These are phyloP conservation scores for Microbotryum scabiosae DNA, from an alignment of 1,284 basidiomycete genomes.

Conservation along the genomic window DNA sequence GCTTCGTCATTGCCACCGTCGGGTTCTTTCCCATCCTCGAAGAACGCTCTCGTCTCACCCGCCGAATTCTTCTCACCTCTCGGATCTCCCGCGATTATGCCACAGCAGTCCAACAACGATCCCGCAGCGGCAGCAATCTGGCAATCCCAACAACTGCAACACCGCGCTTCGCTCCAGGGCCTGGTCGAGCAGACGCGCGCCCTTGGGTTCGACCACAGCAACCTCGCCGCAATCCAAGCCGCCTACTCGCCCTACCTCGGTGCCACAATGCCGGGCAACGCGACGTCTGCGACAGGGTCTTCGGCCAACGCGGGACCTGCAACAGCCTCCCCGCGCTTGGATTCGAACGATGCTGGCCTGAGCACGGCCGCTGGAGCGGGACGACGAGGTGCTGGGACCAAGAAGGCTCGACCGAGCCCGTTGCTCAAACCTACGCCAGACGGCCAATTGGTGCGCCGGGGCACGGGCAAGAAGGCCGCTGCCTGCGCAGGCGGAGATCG, in stretches of 20 bases:
- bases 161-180: slow-evolving; percentile 16
- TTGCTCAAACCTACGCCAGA: slow-evolving; percentile 27
- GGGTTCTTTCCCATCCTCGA: slow-evolving; percentile 31
- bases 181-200: slow-evolving; percentile 24
- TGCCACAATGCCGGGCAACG: neutral
- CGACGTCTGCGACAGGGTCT: neutral
- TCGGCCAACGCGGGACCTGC: neutral
- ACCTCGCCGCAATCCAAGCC: slow-evolving; percentile 12
- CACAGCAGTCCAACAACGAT: slow-evolving; percentile 31
- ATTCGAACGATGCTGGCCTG: slow-evolving; percentile 6
- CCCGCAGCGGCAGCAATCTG: slow-evolving; percentile 1
- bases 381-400: slow-evolving; percentile 14
- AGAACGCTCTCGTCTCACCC: slow-evolving; percentile 38
- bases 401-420: slow-evolving; percentile 28
- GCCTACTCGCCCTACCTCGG: slow-evolving; percentile 6
- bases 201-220: slow-evolving; percentile 14
- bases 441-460: slow-evolving; percentile 7
- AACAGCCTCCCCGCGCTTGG: slow-evolving; percentile 13
- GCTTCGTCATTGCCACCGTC: slow-evolving; percentile 24
- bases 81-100: slow-evolving; percentile 51
- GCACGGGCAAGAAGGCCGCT: slow-evolving; percentile 1
- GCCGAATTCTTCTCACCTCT: slow-evolving; percentile 51
- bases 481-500: neutral
- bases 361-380: slow-evolving; percentile 16
- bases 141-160: slow-evolving; percentile 14